These are phyloP conservation scores for Pilaira anomala DNA, from an alignment of 192 early-diverging fungal genomes.

Conservation along the genomic window DNA sequence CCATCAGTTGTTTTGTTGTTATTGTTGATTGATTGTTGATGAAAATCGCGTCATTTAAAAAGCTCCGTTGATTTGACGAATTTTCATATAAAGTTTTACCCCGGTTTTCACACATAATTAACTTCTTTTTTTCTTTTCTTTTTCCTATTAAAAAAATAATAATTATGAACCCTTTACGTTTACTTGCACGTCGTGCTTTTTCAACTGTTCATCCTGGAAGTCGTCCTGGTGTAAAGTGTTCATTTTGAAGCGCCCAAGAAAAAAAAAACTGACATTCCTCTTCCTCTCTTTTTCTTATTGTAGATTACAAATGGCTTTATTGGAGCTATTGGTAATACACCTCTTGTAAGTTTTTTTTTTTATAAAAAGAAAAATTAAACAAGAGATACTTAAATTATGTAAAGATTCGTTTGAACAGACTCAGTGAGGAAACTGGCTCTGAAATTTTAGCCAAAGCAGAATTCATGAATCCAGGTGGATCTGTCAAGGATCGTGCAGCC, in stretches of 20 bases:
- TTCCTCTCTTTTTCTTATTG: background rate
- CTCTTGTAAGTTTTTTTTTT: slow-evolving; percentile 58
- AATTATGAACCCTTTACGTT: slow-evolving; percentile 22
- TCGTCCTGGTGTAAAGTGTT: background rate
- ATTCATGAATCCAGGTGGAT: slow-evolving; percentile 96
- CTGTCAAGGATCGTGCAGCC: slow-evolving; percentile 96
- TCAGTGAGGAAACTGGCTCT: slow-evolving; percentile 78
- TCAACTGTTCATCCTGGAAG: slow-evolving; percentile 19
- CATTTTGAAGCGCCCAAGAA: background rate
- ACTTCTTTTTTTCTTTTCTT: background rate
- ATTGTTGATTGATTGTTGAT: too few species aligned
- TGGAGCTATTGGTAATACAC: slow-evolving; percentile 90
- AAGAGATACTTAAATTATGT: background rate
- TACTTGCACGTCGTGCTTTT: slow-evolving; percentile 17
- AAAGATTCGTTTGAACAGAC: slow-evolving; percentile 65
- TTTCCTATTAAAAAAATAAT: background rate
- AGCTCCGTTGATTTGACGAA: too few species aligned
- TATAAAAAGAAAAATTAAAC: too few species aligned
- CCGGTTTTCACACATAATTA: too few species aligned
- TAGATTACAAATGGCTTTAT: slow-evolving; percentile 70
- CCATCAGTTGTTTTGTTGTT: too few species aligned
- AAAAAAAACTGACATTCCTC: background rate
- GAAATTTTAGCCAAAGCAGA: slow-evolving; percentile 93
- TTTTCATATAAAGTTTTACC: too few species aligned
- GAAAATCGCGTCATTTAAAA: too few species aligned